phyloP scores from a whole-genome alignment of 1,284 basidiomycete species.

The Butyriboletus appendiculatus region DNA sequence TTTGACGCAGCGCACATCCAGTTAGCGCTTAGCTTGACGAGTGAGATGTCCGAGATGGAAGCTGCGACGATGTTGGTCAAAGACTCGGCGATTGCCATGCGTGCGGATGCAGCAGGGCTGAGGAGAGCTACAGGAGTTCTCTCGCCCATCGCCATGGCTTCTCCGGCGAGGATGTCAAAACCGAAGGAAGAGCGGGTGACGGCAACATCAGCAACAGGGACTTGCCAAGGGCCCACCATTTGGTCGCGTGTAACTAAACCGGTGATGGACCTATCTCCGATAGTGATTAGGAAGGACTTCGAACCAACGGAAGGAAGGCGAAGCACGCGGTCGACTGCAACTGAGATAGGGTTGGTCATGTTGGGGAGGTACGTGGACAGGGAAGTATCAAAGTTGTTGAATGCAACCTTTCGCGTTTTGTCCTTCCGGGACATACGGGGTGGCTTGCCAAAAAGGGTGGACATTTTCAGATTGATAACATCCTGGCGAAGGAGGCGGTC shows the following conservation, averaged over 20 bases:
- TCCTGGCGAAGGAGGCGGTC: slow-evolving; percentile 82
- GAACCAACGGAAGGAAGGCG: slow-evolving; percentile 92
- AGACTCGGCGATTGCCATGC: slow-evolving; percentile 95
- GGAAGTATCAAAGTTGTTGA: slow-evolving; percentile 71
- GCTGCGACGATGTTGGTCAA: slow-evolving; percentile 92
- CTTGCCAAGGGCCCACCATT: slow-evolving; percentile 99
- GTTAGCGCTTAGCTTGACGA: slow-evolving; percentile 95
- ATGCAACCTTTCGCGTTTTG: slow-evolving; percentile 49
- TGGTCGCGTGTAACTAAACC: slow-evolving; percentile 96
- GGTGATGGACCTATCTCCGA: slow-evolving; percentile 93
- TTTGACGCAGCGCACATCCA: slow-evolving; percentile 99
- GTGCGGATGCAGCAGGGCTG: slow-evolving; percentile 85
- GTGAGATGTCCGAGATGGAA: slow-evolving; percentile 66
- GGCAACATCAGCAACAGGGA: slow-evolving; percentile 96
- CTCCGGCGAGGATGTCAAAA: slow-evolving; percentile 81
- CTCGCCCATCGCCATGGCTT: slow-evolving; percentile 99
- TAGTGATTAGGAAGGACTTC: slow-evolving; percentile 98
- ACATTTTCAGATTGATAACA: slow-evolving; percentile 92
- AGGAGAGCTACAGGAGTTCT: slow-evolving; percentile 92
- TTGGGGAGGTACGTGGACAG: slow-evolving; percentile 66
- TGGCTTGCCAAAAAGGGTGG: slow-evolving; percentile 94
- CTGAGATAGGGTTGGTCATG: slow-evolving; percentile 48
- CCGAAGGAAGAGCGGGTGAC: slow-evolving; percentile 95
- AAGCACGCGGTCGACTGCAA: slow-evolving; percentile 81
- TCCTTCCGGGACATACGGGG: slow-evolving; percentile 89